phyloP scores from a whole-genome alignment of 2,329 filamentous ascomycete genomes.

The Epichloe glyceriae region DNA sequence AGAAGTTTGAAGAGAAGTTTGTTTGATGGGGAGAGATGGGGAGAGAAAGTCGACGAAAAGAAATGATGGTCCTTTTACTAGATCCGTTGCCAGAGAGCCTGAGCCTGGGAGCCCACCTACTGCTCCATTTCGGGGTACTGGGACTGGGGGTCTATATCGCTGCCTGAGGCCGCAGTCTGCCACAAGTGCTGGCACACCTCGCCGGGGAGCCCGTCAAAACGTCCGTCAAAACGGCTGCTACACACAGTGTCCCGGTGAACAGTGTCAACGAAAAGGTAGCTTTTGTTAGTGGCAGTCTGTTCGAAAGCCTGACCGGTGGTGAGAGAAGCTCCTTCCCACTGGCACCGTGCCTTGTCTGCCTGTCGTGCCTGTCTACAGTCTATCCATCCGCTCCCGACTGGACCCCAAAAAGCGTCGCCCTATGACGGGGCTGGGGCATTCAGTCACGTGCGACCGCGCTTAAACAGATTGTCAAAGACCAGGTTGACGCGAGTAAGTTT shows the following conservation, averaged over 20 bases:
- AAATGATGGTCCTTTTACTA: constrained; percentile 6
- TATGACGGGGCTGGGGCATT: too few relatives aligned
- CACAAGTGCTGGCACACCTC: not conserved
- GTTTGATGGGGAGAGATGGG: constrained; percentile 1
- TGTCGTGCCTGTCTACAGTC: too few relatives aligned
- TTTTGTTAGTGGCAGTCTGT: not conserved
- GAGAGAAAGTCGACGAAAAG: constrained; percentile 8
- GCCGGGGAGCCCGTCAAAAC: not conserved
- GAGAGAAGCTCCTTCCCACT: not conserved
- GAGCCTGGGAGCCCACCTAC: constrained; percentile 9
- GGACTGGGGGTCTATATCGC: constrained; percentile 1
- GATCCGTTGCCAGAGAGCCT: constrained; percentile 11
- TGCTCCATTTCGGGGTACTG: constrained; percentile 1
- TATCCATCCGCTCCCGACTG: too few relatives aligned
- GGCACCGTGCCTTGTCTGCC: not conserved
- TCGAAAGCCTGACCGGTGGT: not conserved
- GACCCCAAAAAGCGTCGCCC: too few relatives aligned
- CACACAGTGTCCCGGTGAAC: not conserved
- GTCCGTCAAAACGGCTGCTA: not conserved
- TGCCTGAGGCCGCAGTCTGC: constrained; percentile 9
- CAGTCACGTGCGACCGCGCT: constrained; percentile 4
- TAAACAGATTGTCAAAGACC: not conserved
- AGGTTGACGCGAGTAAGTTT: not conserved
- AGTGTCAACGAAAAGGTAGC: not conserved
- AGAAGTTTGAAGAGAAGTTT: constrained; percentile 1